Base-by-base conservation (phyloP, 306 rosid genomes). In the Trichosanthes truncata region DNA sequence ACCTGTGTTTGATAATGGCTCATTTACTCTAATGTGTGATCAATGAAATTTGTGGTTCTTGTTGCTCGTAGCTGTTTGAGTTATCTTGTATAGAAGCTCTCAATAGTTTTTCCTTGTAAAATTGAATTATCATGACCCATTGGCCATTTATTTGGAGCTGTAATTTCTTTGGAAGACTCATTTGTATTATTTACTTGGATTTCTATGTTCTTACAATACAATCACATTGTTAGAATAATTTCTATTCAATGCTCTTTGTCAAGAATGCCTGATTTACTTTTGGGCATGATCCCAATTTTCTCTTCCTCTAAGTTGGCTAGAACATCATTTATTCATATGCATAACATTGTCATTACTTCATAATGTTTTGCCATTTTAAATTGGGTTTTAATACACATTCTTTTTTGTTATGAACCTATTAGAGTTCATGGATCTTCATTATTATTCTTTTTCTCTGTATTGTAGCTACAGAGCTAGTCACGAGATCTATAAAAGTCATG, bases 381-480 rank as follows among this genome's bases (percentile, higher is more conserved):
- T 72, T 74, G 26, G 46, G 12, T 29, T 74, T 73, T 29, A 31
- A 51, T 18, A 17, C 13, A 49, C 60, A 0, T 74, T 6, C 3
- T 33, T 49, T n/a, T 23, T 52, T 49, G 52, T 65, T 14, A 67
- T 60, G 55, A 1, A 8, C 48, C 53, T 53, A 8, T 31, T 0
- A 45, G 61, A 55, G 66, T 20, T 82, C 52, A 26, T 76, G 18
- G 62, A 80, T 81, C 62, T 67, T 82, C 9, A 38, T 41, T 71
- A 6, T 74, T 23, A 10, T 5, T 14, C 15, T 26, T 49, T 78
- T 74, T 83, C 62, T 52, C 67, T 74, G 43, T 78, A 35, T 77
- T 82, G 86, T 91, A 90, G 99, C 99, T 49, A 88, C 99, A 3
- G 96, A 91, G 67, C 97, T 95, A 76, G 97, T 95, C 56, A 84